Base-by-base conservation (phyloP, 352 stramenopile species). In the Phytophthora melonis region DNA sequence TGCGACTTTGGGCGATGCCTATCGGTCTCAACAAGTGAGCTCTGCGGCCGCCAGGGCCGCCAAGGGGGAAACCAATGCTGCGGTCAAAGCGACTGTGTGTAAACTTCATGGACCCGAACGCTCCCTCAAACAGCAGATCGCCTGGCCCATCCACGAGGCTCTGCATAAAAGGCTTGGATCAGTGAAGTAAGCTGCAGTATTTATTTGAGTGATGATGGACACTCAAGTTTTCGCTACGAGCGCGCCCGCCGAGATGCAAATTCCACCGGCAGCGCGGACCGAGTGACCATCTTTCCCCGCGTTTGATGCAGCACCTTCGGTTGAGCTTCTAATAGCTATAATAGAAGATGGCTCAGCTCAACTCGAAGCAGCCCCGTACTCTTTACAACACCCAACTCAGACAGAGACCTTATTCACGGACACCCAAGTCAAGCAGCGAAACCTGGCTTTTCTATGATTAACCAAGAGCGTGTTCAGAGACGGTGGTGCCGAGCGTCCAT, bases 401-500 rank as follows among this genome's bases (percentile, higher is more conserved):
- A n/a, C n/a, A n/a, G n/a, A n/a, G n/a, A n/a, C n/a, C n/a, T n/a
- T n/a, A n/a, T n/a, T n/a, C n/a, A n/a, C 18, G 3, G 3, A 52
- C 43, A 52, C 4, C 9, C 43, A 18, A 27, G 18, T 14, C 36
- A 63, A 59, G 49, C 43, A 58, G 11, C 54, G 45, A 63, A 70
- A 70, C 30, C 27, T 36, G 43, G 14, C 43, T 2, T 70, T 25
- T 25, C 23, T 25, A 25, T 73, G 58, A 64, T 63, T 63, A 73
- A 73, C n/a, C 34, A 55, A 7, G 10, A 16, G 9, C 21, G 58
- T 68, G 36, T 68, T 27, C 58, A 74, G 53, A 74, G 60, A 74
- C 66, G 53, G 66, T 68, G 58, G 66, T 73, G 59, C 58, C 39
- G 27, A 8, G 34, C 41, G 50, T 25, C 47, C 66, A 68, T 30